These are phyloP conservation scores for Plectranthus barbatus DNA, from an alignment of 257 asterid genomes.

Conservation along the genomic window DNA sequence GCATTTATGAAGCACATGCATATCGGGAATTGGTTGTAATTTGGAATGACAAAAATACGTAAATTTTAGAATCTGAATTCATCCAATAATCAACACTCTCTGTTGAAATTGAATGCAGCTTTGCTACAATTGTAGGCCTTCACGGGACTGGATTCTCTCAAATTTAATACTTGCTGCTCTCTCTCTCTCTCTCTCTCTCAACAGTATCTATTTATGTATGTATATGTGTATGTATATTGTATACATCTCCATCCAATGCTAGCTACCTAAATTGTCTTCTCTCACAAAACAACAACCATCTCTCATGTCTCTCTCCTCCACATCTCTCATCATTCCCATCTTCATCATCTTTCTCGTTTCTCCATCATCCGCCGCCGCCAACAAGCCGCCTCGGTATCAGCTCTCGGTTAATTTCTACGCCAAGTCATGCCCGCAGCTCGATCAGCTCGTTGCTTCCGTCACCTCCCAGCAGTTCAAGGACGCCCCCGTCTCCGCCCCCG, in stretches of 20 bases:
- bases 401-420: conserved; percentile 56
- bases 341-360: conserved; percentile 11
- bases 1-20: conserved; percentile 20
- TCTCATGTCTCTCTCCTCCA: conserved; percentile 28
- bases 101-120: no score
- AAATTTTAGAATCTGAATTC: no score
- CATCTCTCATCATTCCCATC: conserved; percentile 19
- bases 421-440: conserved; percentile 77
- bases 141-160: conserved; percentile 67
- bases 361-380: neutral
- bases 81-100: no score
- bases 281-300: neutral
- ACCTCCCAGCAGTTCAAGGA: conserved; percentile 67
- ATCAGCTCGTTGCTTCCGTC: conserved; percentile 55
- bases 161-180: conserved; percentile 22
- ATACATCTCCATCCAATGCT: neutral
- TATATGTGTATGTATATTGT: neutral
- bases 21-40: neutral
- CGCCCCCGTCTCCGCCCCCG: conserved; percentile 75
- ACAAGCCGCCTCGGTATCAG: conserved; percentile 28
- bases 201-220: neutral
- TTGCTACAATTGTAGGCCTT: conserved; percentile 17
- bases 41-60: neutral
- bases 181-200: conserved; percentile 10
- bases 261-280: conserved; percentile 32